Base-by-base conservation (phyloP, 2,329 filamentous ascomycete genomes). In the Amphichorda felina region DNA sequence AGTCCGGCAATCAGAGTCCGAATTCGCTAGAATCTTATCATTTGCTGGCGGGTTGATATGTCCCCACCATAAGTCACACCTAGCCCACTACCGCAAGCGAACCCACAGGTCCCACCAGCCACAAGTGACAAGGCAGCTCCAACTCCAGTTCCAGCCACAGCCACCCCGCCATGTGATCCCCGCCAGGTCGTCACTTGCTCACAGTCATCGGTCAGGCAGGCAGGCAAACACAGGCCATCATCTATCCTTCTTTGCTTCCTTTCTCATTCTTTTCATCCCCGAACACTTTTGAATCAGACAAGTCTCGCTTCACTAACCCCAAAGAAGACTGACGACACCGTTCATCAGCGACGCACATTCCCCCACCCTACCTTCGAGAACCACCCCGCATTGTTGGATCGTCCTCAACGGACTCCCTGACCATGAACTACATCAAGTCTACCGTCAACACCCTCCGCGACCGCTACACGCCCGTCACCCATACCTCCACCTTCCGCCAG, bases 401-500 rank as follows among this genome's bases (percentile, higher is more conserved):
- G 21, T 24, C 6, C n/a, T n/a, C 21, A 24, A 10, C 21, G 21
- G 6, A 24, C 21, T 10, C 10, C 21, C 35, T n/a, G 51, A 61
- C 45, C 40, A 94, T 94, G 85, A 91, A 93, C 57, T 80, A 88
- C 64, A 73, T 95, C 51, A 86, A 93, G 61, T 94, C 87, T 38
- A 89, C 86, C 35, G 79, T 95, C 57, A 91, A 94, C 59, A 86
- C 80, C 48, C 78, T 94, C 53, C 83, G 89, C 49, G 91, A 96
- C 63, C 81, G 80, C 49, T 89, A 93, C 60, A 86, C 89, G 10
- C 88, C 88, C 28, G 80, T 94, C 50, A 79, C 77, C 40, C 80
- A 94, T 58, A 93, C 78, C 35, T 96, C 89, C 4, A 96, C 85
- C 44, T 98, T 98, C 63, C 84, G 89, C 49, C 73, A 76, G 50